Evolutionary conservation across 306 rosid species (phyloP).

Genomic region (Styphnolobium japonicum): DNA sequence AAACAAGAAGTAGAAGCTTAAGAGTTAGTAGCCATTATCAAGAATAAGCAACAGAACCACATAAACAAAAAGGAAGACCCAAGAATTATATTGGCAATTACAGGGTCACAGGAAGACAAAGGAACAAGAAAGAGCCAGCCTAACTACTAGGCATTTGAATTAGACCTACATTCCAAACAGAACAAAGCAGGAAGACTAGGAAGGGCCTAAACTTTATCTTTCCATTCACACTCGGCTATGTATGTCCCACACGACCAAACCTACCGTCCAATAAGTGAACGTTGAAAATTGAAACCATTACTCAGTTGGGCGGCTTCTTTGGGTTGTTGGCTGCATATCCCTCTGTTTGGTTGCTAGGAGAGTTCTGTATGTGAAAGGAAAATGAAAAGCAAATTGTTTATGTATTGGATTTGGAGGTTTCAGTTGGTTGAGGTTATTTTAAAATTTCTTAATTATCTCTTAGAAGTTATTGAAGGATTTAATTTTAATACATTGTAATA

Average conservation of each 20-base stretch:
- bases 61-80: background rate
- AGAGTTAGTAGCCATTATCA: slow-evolving; percentile 41
- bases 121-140: slow-evolving; percentile 13
- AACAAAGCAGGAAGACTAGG: slow-evolving; percentile 25
- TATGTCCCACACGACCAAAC: slow-evolving; percentile 51
- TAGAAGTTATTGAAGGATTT: too few species aligned
- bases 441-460: background rate
- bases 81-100: background rate
- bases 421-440: background rate
- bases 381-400: background rate
- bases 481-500: too few species aligned
- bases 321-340: slow-evolving; percentile 15
- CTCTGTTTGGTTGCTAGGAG: slow-evolving; percentile 26
- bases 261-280: slow-evolving; percentile 39
- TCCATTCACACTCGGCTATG: slow-evolving; percentile 9
- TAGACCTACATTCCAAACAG: slow-evolving; percentile 36
- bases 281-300: slow-evolving; percentile 32
- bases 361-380: background rate
- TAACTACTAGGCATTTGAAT: slow-evolving; percentile 20
- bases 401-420: background rate
- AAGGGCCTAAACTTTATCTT: slow-evolving; percentile 18
- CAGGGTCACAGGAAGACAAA: slow-evolving; percentile 25
- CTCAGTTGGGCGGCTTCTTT: slow-evolving; percentile 46
- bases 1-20: background rate
- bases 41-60: slow-evolving; percentile 22